These are phyloP conservation scores for Leptoxyphium fumago DNA, from an alignment of 2,329 filamentous ascomycete genomes.

Conservation along the genomic window DNA sequence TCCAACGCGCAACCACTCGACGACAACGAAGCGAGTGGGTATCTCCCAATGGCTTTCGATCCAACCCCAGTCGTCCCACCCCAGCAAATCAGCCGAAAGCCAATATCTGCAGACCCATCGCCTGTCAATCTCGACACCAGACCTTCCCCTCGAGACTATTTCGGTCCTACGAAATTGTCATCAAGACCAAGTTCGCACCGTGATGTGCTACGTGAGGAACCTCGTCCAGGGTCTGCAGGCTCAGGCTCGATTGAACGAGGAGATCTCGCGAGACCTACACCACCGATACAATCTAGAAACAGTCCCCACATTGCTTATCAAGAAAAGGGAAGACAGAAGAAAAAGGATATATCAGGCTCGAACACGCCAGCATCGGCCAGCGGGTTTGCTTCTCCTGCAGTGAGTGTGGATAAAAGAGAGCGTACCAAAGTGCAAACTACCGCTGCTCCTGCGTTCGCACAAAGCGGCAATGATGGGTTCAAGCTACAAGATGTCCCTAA, in stretches of 20 bases:
- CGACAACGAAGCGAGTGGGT: conserved; percentile 42
- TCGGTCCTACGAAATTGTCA: conserved; percentile 15
- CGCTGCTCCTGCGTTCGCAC: conserved; percentile 13
- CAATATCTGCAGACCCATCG: conserved; percentile 2
- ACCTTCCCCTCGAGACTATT: conserved; percentile 1
- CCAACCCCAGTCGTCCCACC: conserved; percentile 25
- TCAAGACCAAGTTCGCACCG: conserved; percentile 11
- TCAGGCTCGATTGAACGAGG: conserved; percentile 19
- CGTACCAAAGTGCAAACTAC: conserved; percentile 13
- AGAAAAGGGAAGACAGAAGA: conserved; percentile 54
- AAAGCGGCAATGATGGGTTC: conserved; percentile 34
- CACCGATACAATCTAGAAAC: conserved; percentile 24
- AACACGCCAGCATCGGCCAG: conserved; percentile 2
- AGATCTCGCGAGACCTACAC: conserved; percentile 25
- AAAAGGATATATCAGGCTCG: conserved; percentile 8
- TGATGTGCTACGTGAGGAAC: background rate
- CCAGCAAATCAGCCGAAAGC: conserved; percentile 5
- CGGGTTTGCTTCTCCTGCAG: conserved; percentile 11
- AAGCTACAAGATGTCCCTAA: conserved; percentile 71
- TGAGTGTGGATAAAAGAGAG: conserved; percentile 24
- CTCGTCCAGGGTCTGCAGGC: background rate
- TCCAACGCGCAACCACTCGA: conserved; percentile 51
- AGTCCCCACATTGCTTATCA: conserved; percentile 90
- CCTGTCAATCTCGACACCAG: conserved; percentile 1
- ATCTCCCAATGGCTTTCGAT: conserved; percentile 38